These are phyloP conservation scores for Cladorrhinum sp. DNA, from an alignment of 2,329 filamentous ascomycete genomes.

Conservation along the genomic window DNA sequence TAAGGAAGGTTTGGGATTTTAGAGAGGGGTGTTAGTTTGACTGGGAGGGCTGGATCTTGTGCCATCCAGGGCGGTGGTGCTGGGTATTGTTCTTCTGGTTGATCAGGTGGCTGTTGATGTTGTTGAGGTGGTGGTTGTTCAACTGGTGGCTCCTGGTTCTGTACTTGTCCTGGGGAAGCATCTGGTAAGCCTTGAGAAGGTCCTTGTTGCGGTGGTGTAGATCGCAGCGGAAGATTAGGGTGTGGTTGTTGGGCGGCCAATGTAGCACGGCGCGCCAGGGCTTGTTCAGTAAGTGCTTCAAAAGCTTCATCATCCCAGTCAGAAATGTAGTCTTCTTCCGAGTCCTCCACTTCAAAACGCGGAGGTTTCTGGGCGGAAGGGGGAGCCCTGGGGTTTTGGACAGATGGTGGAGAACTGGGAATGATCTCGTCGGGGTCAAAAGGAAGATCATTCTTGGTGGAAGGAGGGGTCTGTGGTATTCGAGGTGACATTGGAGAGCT, in stretches of 20 bases:
- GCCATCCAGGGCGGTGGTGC: slow-evolving; percentile 40
- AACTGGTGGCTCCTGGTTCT: neutral
- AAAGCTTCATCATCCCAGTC: slow-evolving; percentile 31
- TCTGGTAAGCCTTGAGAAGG: too few relatives aligned
- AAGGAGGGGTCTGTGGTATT: too few relatives aligned
- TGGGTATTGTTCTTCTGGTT: slow-evolving; percentile 28
- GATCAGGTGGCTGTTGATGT: slow-evolving; percentile 1
- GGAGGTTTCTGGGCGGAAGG: neutral
- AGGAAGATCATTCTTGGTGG: too few relatives aligned
- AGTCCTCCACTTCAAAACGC: slow-evolving; percentile 28
- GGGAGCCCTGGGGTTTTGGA: too few relatives aligned
- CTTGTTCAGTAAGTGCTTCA: slow-evolving; percentile 18
- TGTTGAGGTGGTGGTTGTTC: neutral
- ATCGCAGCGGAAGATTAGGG: too few relatives aligned
- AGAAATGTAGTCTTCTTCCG: slow-evolving; percentile 12
- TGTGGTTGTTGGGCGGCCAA: neutral
- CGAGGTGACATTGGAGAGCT: neutral
- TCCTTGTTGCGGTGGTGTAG: neutral
- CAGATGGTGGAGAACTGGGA: too few relatives aligned
- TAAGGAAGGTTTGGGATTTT: slow-evolving; percentile 52
- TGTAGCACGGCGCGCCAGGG: slow-evolving; percentile 14
- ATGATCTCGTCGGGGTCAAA: too few relatives aligned
- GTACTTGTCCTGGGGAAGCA: too few relatives aligned
- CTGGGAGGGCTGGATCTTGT: slow-evolving; percentile 41
- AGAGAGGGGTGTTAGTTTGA: slow-evolving; percentile 51